Evolutionary conservation across 306 rosid species (phyloP).

Genomic region (Quercus dentata): DNA sequence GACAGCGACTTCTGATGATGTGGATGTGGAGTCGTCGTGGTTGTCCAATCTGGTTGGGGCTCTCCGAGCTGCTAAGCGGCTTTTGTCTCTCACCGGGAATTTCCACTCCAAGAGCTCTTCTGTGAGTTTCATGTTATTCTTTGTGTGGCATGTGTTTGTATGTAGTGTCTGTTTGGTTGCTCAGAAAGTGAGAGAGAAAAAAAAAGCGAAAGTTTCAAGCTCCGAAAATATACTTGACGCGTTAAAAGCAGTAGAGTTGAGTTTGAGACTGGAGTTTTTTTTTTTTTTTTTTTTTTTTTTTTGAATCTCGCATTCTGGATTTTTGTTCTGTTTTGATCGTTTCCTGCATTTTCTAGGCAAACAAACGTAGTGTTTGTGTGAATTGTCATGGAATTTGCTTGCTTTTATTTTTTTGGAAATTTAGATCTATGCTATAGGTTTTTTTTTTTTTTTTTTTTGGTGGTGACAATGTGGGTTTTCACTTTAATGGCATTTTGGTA

Average conservation of each 20-base stretch:
- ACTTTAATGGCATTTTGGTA: too few species aligned
- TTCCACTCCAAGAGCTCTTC: slow-evolving; percentile 50
- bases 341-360: not conserved
- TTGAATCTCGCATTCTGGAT: not conserved
- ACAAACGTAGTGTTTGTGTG: not conserved
- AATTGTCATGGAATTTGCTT: not conserved
- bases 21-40: slow-evolving; percentile 39
- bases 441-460: too few species aligned
- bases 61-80: slow-evolving; percentile 66
- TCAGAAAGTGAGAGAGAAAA: too few species aligned
- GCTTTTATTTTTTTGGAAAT: too few species aligned
- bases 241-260: too few species aligned
- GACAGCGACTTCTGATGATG: slow-evolving; percentile 2
- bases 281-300: too few species aligned
- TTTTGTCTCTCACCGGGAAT: slow-evolving; percentile 46
- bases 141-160: not conserved
- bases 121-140: slow-evolving; percentile 39
- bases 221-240: not conserved
- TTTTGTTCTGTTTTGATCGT: not conserved
- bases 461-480: too few species aligned
- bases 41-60: slow-evolving; percentile 61
- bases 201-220: not conserved
- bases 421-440: too few species aligned
- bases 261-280: not conserved
- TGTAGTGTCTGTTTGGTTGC: not conserved